Evolutionary conservation across 331 rosid genomes (phyloP), one percentile per base, ranked within the genome.

Genomic region (Quercus lobata): DNA sequence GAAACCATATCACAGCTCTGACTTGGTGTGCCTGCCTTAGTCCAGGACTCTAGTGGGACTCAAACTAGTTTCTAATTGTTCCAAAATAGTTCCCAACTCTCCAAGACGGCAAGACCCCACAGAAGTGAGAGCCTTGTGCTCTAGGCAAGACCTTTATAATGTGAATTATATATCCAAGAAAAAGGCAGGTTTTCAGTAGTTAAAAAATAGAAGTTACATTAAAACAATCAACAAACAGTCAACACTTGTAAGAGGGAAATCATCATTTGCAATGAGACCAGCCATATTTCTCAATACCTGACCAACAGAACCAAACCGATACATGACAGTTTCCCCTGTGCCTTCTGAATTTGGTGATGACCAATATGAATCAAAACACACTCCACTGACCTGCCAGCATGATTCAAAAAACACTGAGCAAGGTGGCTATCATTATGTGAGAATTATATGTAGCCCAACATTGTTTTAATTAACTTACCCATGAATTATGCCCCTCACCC

Each of bases 401-500:
- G 52, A 68, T 19, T 19, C 16, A 14, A 35, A 52, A 61, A 68
- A 44, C 49, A 49, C 14, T 25, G 57, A 76, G 41, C 62, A 77
- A 78, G n/a, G 41, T 17, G 70, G 60, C 52, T 71, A 71, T 53
- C 58, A 61, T 41, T 55, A 65, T 30, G 55, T 32, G 14, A 56
- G 61, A 60, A 32, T n/a, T 21, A 11, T 25, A 62, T 9, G n/a
- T 63, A 29, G 44, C 62, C 14, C n/a, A n/a, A 21, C 57, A 60
- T 32, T 55, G 54, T 57, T 49, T 74, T 24, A 66, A 71, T 49
- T 57, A 79, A 34, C 91, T 80, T 85, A 96, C 99, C 99, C 99
- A 96, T 71, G 99, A 93, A 76, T 83, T 93, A 84, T 96, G 99
- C 24, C 99, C 99, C 88, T 96, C 99, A 37, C 99, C 97, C 99